phyloP scores from a whole-genome alignment of 495 filamentous ascomycete species.

The Aspergillus bridgeri region DNA sequence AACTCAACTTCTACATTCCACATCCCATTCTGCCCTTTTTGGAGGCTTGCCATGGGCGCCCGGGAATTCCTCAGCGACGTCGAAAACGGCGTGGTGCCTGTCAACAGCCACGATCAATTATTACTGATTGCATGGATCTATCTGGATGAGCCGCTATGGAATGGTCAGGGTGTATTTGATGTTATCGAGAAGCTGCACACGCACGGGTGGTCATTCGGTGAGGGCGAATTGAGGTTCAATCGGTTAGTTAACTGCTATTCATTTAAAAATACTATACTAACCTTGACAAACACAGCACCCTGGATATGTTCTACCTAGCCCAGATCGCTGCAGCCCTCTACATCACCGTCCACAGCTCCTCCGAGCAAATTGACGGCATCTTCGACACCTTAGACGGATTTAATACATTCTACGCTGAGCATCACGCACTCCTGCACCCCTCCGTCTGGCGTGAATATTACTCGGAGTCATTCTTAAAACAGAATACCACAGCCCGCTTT shows the following conservation, averaged over 20 bases:
- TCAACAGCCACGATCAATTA: conserved; percentile 19
- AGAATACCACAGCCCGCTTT: conserved; percentile 22
- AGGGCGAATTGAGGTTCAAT: conserved; percentile 23
- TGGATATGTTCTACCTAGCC: conserved; percentile 25
- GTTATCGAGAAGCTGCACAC: conserved; percentile 23
- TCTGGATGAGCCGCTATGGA: conserved; percentile 20
- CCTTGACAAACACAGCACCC: conserved; percentile 19
- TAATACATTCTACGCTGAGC: background rate
- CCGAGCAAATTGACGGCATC: conserved; percentile 22
- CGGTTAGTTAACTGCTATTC: conserved; percentile 16
- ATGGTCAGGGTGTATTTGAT: conserved; percentile 16
- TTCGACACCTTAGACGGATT: conserved; percentile 3
- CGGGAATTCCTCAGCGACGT: conserved; percentile 18
- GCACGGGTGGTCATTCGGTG: conserved; percentile 20
- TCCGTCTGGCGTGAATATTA: conserved; percentile 25
- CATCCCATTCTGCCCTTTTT: background rate
- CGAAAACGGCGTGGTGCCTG: conserved; percentile 16
- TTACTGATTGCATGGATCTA: conserved; percentile 23
- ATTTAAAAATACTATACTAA: conserved; percentile 5
- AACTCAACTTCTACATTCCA: background rate
- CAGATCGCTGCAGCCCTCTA: conserved; percentile 26
- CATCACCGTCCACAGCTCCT: conserved; percentile 22
- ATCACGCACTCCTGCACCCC: conserved; percentile 15
- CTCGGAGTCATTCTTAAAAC: conserved; percentile 18
- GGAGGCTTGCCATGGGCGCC: conserved; percentile 12